Percentiles rank a stretch among this genome's conserved stretches.
These are phyloP conservation scores for Plasmopara viticola DNA, from an alignment of 352 stramenopile species.

Conservation along the genomic window DNA sequence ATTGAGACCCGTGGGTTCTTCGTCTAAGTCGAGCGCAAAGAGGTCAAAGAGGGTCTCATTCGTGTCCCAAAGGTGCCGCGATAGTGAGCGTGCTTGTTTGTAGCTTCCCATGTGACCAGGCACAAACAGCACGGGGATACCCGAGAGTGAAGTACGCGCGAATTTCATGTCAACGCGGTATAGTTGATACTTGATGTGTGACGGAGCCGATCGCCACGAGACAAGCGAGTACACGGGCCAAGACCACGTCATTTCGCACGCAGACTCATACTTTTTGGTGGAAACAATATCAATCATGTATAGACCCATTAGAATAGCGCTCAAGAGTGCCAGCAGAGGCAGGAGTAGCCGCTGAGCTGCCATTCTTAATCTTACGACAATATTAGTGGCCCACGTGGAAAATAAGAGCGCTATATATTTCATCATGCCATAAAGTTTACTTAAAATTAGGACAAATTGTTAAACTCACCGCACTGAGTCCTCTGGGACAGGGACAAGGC, in stretches of 20 bases:
- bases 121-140: conserved; percentile 76
- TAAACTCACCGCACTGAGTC: too few species aligned
- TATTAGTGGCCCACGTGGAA: not conserved
- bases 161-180: conserved; percentile 67
- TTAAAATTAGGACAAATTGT: too few species aligned
- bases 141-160: conserved; percentile 33
- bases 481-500: too few species aligned
- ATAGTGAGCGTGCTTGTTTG: conserved; percentile 77
- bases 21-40: conserved; percentile 73
- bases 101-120: conserved; percentile 79
- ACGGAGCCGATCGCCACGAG: conserved; percentile 21
- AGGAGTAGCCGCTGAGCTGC: conserved; percentile 26
- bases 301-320: conserved; percentile 34
- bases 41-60: conserved; percentile 60
- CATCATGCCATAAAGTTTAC: too few species aligned
- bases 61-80: conserved; percentile 60
- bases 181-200: conserved; percentile 63
- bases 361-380: conserved; percentile 10
- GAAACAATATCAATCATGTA: conserved; percentile 43
- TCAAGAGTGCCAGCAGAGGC: conserved; percentile 48
- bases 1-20: conserved; percentile 66
- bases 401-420: not conserved
- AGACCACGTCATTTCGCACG: conserved; percentile 84
- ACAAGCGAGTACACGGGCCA: conserved; percentile 73
- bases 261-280: conserved; percentile 23